Conservation (phyloP, 306 rosid species). For the Cotoneaster glaucophyllus region DNA sequence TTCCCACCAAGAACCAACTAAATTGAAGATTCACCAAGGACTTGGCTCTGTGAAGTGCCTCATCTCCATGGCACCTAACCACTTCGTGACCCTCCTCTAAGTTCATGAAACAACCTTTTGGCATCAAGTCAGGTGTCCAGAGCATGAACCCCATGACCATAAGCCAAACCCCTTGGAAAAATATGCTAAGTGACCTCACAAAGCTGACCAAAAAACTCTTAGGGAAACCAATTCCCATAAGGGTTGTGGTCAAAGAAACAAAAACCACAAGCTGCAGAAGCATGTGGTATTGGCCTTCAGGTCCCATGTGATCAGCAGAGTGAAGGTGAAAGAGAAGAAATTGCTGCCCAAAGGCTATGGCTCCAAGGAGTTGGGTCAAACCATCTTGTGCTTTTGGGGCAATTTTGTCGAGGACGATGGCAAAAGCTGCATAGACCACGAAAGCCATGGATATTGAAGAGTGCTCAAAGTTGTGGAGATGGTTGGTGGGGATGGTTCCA, state of each 20-base stretch:
- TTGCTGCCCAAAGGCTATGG: conserved; percentile 60
- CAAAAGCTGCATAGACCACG: conserved; percentile 42
- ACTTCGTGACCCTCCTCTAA: conserved; percentile 55
- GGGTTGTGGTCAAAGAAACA: conserved; percentile 38
- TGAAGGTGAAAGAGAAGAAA: conserved; percentile 70
- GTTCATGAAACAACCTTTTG: conserved; percentile 63
- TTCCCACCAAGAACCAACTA: conserved; percentile 54
- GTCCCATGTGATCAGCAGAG: conserved; percentile 74
- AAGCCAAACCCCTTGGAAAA: conserved; percentile 72
- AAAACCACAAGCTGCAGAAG: conserved; percentile 41
- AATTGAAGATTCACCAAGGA: conserved; percentile 57
- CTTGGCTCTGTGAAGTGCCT: conserved; percentile 52
- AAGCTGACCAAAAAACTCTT: conserved; percentile 53
- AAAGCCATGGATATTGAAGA: conserved; percentile 56
- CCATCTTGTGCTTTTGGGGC: conserved; percentile 1
- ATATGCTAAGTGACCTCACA: conserved; percentile 49
- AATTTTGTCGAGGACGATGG: conserved; percentile 43
- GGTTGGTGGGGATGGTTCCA: conserved; percentile 73
- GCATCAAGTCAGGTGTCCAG: conserved; percentile 55
- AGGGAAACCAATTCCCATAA: conserved; percentile 45
- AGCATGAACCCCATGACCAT: conserved; percentile 57
- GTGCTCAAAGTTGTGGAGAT: conserved; percentile 87
- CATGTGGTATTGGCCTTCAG: conserved; percentile 78
- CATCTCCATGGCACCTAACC: conserved; percentile 38
- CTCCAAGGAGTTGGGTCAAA: conserved; percentile 49